Base-by-base conservation (phyloP, 169 alveolate species). In the Eimeria sp. region DNA sequence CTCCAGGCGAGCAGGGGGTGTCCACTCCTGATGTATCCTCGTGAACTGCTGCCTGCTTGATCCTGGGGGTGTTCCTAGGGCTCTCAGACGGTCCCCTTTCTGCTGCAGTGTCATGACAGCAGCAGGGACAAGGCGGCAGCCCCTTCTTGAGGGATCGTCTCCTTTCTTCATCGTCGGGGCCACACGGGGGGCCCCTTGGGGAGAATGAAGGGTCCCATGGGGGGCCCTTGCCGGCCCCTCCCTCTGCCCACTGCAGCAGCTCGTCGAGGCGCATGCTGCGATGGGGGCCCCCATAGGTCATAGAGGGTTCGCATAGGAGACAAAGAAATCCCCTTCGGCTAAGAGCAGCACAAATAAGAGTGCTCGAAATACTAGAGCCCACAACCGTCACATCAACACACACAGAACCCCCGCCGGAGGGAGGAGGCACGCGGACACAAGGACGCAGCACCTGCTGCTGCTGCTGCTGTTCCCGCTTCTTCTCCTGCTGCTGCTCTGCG, bases 231-330 rank as follows among this genome's bases (percentile, higher is more conserved):
- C n/a, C 14, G 91, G 91, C 49, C 40, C 91, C 72, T 13, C 91
- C 91, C 34, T 83, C 75, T 25, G 65, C 67, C 91, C 91, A 83
- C 30, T 83, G 47, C 76, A 83, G 91, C 51, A 83, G 91, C 91
- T 83, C 91, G 34, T 30, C 75, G 34, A 83, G 51, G 67, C 91
- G 91, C 91, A 83, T 51, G 75, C 75, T 83, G 58, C 91, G 91
- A 22, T 83, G 91, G 91, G 91, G 91, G 91, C 91, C 91, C 91
- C 91, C 91, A 57, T 83, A 83, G 1, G 91, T 51, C 57, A n/a
- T 3, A 5, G 91, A 54, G 40, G 91, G 91, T 57, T 83, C 91
- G 57, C 91, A 83, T 16, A 83, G 91, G 30, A 83, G 76, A 83
- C 91, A 83, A 30, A 27, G 91, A 22, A 83, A 22, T 34, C 91